Conservation (phyloP, 2,329 filamentous ascomycete species). For the Colletotrichum cordylinicola region DNA sequence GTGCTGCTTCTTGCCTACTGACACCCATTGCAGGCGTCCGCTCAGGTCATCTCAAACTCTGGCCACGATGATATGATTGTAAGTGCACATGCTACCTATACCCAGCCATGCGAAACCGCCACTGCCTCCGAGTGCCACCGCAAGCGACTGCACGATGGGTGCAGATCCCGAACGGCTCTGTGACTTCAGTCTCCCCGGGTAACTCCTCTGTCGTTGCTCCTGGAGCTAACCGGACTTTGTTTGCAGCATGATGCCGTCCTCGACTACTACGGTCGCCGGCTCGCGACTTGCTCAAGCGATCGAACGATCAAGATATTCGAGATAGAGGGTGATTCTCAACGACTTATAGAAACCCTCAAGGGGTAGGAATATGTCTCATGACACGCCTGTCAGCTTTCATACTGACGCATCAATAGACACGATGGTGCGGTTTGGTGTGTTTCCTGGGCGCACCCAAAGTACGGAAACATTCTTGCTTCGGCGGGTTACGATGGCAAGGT, state of each 20-base stretch:
- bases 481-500: constrained; percentile 98
- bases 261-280: constrained; percentile 95
- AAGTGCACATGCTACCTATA: constrained; percentile 49
- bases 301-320: constrained; percentile 99
- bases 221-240: background rate
- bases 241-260: constrained; percentile 92
- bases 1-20: background rate
- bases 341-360: constrained; percentile 90
- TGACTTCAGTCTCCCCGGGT: background rate
- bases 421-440: constrained; percentile 98
- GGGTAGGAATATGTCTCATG: constrained; percentile 63
- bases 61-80: constrained; percentile 99
- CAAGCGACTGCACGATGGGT: background rate
- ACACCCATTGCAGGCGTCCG: constrained; percentile 26
- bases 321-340: constrained; percentile 90
- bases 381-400: background rate
- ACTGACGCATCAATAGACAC: constrained; percentile 63
- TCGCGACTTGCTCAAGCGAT: constrained; percentile 97
- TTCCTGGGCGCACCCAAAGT: constrained; percentile 97
- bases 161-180: background rate
- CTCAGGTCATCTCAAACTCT: constrained; percentile 51
- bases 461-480: constrained; percentile 95
- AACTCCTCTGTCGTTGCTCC: background rate
- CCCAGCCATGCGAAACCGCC: background rate
- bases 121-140: background rate